A percentile compares a stretch with the other conserved stretches of the same genome.
These are phyloP conservation scores for Penicillium frequentans DNA, from an alignment of 2,329 filamentous ascomycete species.

Conservation along the genomic window DNA sequence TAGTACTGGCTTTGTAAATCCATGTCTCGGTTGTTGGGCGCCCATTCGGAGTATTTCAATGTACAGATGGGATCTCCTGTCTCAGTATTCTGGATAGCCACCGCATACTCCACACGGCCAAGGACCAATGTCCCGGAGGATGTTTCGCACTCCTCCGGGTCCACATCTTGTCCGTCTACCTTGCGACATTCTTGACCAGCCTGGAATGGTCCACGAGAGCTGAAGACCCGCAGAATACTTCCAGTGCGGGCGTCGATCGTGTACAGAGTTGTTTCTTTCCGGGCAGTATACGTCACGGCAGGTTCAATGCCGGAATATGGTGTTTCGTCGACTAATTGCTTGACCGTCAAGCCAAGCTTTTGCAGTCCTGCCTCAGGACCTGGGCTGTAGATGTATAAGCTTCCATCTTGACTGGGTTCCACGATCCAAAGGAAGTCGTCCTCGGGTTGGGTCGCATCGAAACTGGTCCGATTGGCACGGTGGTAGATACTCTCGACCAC, in stretches of 20 bases:
- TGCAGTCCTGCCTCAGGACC: slow-evolving; percentile 52
- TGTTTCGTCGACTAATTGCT: slow-evolving; percentile 80
- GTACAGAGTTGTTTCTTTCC: slow-evolving; percentile 87
- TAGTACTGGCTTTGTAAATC: slow-evolving; percentile 84
- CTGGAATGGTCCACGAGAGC: slow-evolving; percentile 68
- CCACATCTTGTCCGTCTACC: slow-evolving; percentile 61
- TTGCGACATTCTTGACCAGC: slow-evolving; percentile 73
- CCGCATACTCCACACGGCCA: slow-evolving; percentile 84
- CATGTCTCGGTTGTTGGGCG: slow-evolving; percentile 83
- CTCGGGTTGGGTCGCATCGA: slow-evolving; percentile 59
- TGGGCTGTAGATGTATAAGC: slow-evolving; percentile 82
- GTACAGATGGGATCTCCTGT: slow-evolving; percentile 78
- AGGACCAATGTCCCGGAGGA: slow-evolving; percentile 78
- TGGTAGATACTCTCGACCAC: slow-evolving; percentile 90
- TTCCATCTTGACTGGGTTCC: slow-evolving; percentile 84
- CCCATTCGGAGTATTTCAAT: slow-evolving; percentile 92
- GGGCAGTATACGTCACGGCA: slow-evolving; percentile 82
- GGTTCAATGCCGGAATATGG: slow-evolving; percentile 75
- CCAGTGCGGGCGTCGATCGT: slow-evolving; percentile 87
- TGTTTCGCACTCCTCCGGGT: slow-evolving; percentile 70
- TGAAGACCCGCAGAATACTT: slow-evolving; percentile 79
- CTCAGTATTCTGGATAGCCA: slow-evolving; percentile 75
- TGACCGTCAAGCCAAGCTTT: slow-evolving; percentile 55
- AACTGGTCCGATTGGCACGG: slow-evolving; percentile 65
- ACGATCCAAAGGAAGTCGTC: slow-evolving; percentile 95